Percentiles rank a stretch among this genome's conserved stretches.
phyloP scores from a whole-genome alignment of 1,139 yeast species.

The Pichiaceae sp. region DNA sequence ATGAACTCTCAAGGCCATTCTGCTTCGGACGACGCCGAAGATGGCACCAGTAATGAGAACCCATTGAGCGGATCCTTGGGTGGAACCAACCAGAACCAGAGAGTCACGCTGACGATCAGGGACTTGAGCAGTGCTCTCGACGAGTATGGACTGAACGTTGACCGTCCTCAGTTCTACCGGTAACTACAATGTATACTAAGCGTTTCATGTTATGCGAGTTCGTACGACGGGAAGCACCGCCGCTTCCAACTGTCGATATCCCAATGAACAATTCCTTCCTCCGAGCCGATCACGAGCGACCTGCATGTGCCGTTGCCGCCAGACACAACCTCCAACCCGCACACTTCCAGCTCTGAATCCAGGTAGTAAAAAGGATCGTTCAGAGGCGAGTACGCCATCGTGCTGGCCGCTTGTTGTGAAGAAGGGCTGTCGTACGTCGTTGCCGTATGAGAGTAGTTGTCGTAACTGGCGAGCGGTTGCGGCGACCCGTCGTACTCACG shows the following conservation, averaged over 20 bases:
- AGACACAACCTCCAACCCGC: constrained; percentile 39
- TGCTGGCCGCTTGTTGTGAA: not conserved
- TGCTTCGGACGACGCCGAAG: constrained; percentile 9
- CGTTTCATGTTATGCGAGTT: constrained; percentile 4
- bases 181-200: constrained; percentile 20
- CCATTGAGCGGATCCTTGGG: constrained; percentile 4
- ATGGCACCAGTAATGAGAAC: constrained; percentile 5
- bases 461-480: not conserved
- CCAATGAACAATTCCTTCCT: constrained; percentile 41
- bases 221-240: constrained; percentile 36
- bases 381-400: constrained; percentile 4
- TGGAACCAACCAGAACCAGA: constrained; percentile 48
- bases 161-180: constrained; percentile 90
- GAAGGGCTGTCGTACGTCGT: not conserved
- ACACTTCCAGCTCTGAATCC: constrained; percentile 28
- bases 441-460: not conserved
- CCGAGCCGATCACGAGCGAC: constrained; percentile 37
- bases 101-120: constrained; percentile 79
- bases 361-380: constrained; percentile 16
- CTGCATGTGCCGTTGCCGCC: constrained; percentile 19
- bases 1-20: constrained; percentile 16
- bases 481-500: not conserved
- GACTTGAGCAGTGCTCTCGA: constrained; percentile 80
- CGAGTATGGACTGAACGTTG: constrained; percentile 87
- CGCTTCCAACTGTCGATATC: constrained; percentile 43